Evolutionary conservation across 2,329 filamentous ascomycete genomes (phyloP), one percentile per base, ranked within the genome.

Genomic region (Colletotrichum sp.): DNA sequence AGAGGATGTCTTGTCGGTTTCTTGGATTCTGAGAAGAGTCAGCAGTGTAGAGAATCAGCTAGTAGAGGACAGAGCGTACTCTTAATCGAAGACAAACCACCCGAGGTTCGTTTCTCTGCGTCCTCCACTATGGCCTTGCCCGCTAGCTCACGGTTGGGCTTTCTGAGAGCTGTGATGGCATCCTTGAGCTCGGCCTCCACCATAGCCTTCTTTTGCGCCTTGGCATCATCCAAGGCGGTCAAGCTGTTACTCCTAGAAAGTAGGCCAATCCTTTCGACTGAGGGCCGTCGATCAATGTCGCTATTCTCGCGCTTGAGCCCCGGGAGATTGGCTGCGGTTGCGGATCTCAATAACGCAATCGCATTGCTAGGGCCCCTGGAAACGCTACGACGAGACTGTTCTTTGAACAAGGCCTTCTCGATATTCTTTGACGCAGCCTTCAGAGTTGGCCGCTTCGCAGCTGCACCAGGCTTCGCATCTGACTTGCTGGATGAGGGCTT

Each of bases 141-240:
- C 14, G 93, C 93, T 55, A 94, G 87, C 26, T 91, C 89, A 61
- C 95, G 90, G 79, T 96, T 96, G 1, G 95, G 95, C 83, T 93
- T 95, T 81, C 94, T 93, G 56, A 96, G 83, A 12, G 92, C 90
- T 7, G 90, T 90, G 65, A 97, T 96, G 10, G 95, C 95, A 74
- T 95, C 91, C 78, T 92, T 91, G 38, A 96, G 84, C 80, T 96
- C 93, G 32, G 92, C 91, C 63, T 95, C 92, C 3, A 95, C 89
- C 26, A 90, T 84, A 4, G 92, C 92, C 80, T 93, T 93, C 82
- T 91, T 94, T 79, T 87, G 91, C 36, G 90, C 87, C 82, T 91
- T 94, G 2, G 85, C 82, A 71, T 92, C 90, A 3, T 88, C 88
- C 34, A 88, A 83, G 43, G 86, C 88, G 32, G 87, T 87, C 77